A percentile compares a stretch with the other conserved stretches of the same genome.
Conservation (phyloP, 2,329 filamentous ascomycete species). For the Remersonia thermophila region DNA sequence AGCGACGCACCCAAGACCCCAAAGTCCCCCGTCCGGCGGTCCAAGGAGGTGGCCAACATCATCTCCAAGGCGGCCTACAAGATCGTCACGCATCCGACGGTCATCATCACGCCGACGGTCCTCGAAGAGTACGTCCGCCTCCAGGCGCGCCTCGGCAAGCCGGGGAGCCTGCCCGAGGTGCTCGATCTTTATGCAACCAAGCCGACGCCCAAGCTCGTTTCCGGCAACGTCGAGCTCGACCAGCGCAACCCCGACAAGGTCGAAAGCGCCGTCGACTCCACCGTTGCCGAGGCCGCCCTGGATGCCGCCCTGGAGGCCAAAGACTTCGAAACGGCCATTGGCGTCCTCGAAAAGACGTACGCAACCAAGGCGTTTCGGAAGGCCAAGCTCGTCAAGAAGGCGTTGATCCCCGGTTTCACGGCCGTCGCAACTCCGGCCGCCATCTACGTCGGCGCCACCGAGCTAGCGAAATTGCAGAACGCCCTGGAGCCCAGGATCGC, state of each 20-base stretch:
- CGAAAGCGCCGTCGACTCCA: slow-evolving; percentile 58
- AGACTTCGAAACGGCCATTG: slow-evolving; percentile 65
- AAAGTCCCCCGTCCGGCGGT: slow-evolving; percentile 3
- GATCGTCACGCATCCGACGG: slow-evolving; percentile 59
- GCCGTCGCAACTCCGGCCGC: slow-evolving; percentile 49
- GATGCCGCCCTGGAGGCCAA: slow-evolving; percentile 67
- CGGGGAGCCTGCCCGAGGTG: slow-evolving; percentile 65
- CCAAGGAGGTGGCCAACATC: slow-evolving; percentile 33
- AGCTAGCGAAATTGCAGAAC: slow-evolving; percentile 52
- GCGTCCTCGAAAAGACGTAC: slow-evolving; percentile 60
- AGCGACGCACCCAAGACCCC: slow-evolving; percentile 4
- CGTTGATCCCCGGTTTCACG: slow-evolving; percentile 45
- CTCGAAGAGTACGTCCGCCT: slow-evolving; percentile 65
- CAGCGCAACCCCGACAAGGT: slow-evolving; percentile 55
- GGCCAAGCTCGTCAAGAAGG: slow-evolving; percentile 53
- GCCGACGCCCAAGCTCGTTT: slow-evolving; percentile 51
- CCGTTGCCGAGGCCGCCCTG: slow-evolving; percentile 61
- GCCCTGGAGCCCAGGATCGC: slow-evolving; percentile 67
- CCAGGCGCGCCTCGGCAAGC: slow-evolving; percentile 59
- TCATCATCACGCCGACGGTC: slow-evolving; percentile 66
- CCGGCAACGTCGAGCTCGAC: slow-evolving; percentile 46
- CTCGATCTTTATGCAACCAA: slow-evolving; percentile 79
- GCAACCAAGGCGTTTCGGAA: slow-evolving; percentile 53
- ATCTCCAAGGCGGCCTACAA: slow-evolving; percentile 52
- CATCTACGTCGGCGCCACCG: slow-evolving; percentile 57